Evolutionary conservation across 805 yeast species (phyloP).

Genomic region (Middelhovenomyces tepae): DNA sequence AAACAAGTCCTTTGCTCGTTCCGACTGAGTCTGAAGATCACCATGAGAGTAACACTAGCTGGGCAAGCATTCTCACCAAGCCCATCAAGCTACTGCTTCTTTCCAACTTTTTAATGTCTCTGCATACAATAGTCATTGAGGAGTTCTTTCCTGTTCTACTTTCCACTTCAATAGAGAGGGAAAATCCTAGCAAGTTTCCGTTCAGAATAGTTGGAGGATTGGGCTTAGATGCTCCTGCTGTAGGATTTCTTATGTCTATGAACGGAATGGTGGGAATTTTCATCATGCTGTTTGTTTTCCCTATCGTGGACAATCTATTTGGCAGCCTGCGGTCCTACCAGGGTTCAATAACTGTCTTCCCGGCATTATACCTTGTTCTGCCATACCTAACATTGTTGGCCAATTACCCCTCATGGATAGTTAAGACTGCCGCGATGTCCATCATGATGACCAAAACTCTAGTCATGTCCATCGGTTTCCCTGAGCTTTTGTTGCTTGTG

Average conservation of each 20-base stretch:
- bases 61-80: conserved; percentile 16
- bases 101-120: conserved; percentile 26
- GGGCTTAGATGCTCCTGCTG: conserved; percentile 37
- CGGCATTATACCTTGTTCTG: conserved; percentile 34
- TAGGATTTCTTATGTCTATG: conserved; percentile 42
- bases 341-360: conserved; percentile 33
- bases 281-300: conserved; percentile 42
- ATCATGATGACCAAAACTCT: conserved; percentile 30
- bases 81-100: conserved; percentile 12
- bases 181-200: conserved; percentile 37
- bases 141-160: conserved; percentile 51
- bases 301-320: conserved; percentile 40
- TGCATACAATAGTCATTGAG: conserved; percentile 40
- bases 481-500: conserved; percentile 44
- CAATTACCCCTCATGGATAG: conserved; percentile 7
- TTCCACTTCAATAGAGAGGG: conserved; percentile 26
- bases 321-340: conserved; percentile 40
- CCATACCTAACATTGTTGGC: conserved; percentile 43
- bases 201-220: conserved; percentile 44
- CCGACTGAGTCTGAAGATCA: conserved; percentile 3
- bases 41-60: conserved; percentile 4
- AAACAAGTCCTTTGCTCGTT: too few species aligned
- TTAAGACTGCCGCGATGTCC: conserved; percentile 5
- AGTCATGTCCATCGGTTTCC: conserved; percentile 40
- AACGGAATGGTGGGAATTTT: conserved; percentile 48